Conservation (phyloP, 2,329 filamentous ascomycete species). For the Stagonosporopsis tanaceti region DNA sequence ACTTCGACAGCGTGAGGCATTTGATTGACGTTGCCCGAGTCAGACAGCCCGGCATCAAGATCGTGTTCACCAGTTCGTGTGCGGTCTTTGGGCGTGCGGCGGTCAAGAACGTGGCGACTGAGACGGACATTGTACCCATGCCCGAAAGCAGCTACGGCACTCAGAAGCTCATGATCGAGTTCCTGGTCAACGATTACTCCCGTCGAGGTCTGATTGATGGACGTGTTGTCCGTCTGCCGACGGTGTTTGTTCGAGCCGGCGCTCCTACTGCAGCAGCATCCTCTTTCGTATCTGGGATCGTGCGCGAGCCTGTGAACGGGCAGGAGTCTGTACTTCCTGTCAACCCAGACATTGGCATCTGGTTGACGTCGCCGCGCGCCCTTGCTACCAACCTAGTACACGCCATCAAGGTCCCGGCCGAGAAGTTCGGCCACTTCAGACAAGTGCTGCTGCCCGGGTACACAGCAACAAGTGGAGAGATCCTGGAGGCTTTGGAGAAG, state of each 20-base stretch:
- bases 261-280: slow-evolving; percentile 68
- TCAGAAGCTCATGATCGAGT: slow-evolving; percentile 69
- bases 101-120: slow-evolving; percentile 50
- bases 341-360: slow-evolving; percentile 61
- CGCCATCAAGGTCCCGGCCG: slow-evolving; percentile 59
- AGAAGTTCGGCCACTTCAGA: slow-evolving; percentile 61
- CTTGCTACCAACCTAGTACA: slow-evolving; percentile 64
- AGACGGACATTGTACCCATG: slow-evolving; percentile 61
- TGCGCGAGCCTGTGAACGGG: slow-evolving; percentile 68
- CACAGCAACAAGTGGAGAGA: slow-evolving; percentile 63
- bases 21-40: slow-evolving; percentile 62
- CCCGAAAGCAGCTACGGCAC: slow-evolving; percentile 70
- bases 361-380: slow-evolving; percentile 65
- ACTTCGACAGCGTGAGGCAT: slow-evolving; percentile 66
- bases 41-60: slow-evolving; percentile 62
- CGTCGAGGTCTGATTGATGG: slow-evolving; percentile 66
- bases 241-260: slow-evolving; percentile 68
- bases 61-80: slow-evolving; percentile 69
- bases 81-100: slow-evolving; percentile 69
- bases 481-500: slow-evolving; percentile 63
- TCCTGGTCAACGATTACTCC: slow-evolving; percentile 69
- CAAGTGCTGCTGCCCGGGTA: slow-evolving; percentile 64
- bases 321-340: slow-evolving; percentile 61
- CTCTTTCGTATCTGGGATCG: slow-evolving; percentile 70
- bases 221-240: slow-evolving; percentile 67